Base-by-base conservation (phyloP, 306 rosid species). In the Betula pendula region DNA sequence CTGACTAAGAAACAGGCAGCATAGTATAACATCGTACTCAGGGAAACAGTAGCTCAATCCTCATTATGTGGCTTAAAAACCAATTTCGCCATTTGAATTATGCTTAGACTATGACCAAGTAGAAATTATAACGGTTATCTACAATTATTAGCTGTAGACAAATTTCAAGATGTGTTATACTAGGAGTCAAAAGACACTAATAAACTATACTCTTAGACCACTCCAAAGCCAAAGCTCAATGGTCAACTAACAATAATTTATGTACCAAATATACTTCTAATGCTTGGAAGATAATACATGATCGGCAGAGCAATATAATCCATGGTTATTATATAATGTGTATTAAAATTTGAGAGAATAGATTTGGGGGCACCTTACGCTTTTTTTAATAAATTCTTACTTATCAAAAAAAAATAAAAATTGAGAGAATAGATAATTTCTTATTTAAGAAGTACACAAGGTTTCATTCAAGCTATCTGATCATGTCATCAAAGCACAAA, bases 401-500 rank as follows among this genome's bases (percentile, higher is more conserved):
- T n/a, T n/a, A n/a, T n/a, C n/a, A n/a, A n/a, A n/a, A n/a, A n/a
- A n/a, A n/a, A n/a, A n/a, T 19, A 38, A n/a, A 20, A 19, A 38
- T 66, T 45, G 31, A 50, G 43, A 22, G 24, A 72, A 70, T 40
- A 50, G 63, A 70, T 44, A 25, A 38, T 40, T 17, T 40, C 45
- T n/a, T 73, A 24, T 11, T 15, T 56, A 45, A 72, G n/a, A 69
- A 68, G 22, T 16, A 42, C 40, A 47, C 31, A 50, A 14, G 52
- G 2, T 27, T 42, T 47, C 24, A 31, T 44, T 35, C 10, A 17
- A 6, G 68, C 50, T 51, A 48, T 77, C 73, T 17, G 71, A 65
- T n/a, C 60, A 59, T 31, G 78, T 79, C 63, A 73, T 24, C 62
- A 74, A 72, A 81, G 70, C 47, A 73, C 13, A 74, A 66, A 85